phyloP scores from a whole-genome alignment of 2,329 filamentous ascomycete species.

The Cordyceps cicadae region DNA sequence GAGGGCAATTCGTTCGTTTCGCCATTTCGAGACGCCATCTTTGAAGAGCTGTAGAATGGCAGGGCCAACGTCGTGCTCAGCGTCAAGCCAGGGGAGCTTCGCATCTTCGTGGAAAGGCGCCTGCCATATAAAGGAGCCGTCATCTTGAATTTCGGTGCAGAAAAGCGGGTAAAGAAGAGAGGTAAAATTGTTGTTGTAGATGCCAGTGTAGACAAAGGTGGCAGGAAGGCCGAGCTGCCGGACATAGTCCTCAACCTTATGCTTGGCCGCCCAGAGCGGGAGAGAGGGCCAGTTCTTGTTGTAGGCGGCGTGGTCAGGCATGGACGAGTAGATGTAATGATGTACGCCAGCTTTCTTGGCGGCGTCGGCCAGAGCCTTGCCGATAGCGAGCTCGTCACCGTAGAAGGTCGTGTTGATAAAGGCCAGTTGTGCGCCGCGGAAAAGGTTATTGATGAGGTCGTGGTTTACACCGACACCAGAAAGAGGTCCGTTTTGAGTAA shows the following conservation, averaged over 20 bases:
- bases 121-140: constrained; percentile 86
- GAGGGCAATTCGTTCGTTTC: constrained; percentile 67
- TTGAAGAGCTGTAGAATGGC: constrained; percentile 92
- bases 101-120: constrained; percentile 88
- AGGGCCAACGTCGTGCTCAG: constrained; percentile 91
- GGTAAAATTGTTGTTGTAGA: constrained; percentile 99
- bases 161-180: constrained; percentile 87
- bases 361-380: constrained; percentile 78
- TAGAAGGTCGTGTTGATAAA: constrained; percentile 99
- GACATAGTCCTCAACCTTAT: constrained; percentile 86
- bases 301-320: constrained; percentile 87
- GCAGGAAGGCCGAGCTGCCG: constrained; percentile 72
- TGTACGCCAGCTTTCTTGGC: constrained; percentile 77
- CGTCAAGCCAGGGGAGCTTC: constrained; percentile 89
- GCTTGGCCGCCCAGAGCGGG: constrained; percentile 87
- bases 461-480: constrained; percentile 61
- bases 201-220: constrained; percentile 92
- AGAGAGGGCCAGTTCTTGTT: constrained; percentile 69
- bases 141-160: constrained; percentile 79
- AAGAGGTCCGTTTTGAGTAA: constrained; percentile 60
- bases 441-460: constrained; percentile 66
- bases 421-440: constrained; percentile 75
- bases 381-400: constrained; percentile 87
- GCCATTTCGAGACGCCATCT: constrained; percentile 81
- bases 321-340: constrained; percentile 93